A percentile compares a stretch with the other conserved stretches of the same genome.
Evolutionary conservation across 257 asterid genomes (phyloP).

Genomic region (Nicotiana paniculata): DNA sequence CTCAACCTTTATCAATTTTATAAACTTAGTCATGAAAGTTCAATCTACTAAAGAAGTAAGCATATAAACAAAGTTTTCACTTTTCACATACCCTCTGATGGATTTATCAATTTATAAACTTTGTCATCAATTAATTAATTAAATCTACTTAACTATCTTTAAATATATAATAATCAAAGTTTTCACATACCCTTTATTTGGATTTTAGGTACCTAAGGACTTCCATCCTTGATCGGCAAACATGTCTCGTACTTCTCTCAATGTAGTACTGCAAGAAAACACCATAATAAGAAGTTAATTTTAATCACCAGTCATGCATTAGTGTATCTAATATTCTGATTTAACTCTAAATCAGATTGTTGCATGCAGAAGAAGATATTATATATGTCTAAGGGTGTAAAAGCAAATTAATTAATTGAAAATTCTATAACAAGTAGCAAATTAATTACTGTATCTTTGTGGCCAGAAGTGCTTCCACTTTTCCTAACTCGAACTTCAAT

Average conservation of each 20-base stretch:
- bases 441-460: background rate
- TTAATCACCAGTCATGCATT: background rate
- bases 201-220: background rate
- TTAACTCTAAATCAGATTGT: background rate
- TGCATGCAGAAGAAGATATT: background rate
- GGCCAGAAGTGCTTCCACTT: background rate
- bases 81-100: too few species aligned
- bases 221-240: background rate
- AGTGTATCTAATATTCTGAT: background rate
- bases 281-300: background rate
- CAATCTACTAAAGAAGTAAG: too few species aligned
- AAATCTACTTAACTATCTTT: too few species aligned
- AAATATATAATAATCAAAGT: background rate
- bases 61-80: background rate
- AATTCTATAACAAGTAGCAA: background rate
- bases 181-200: background rate
- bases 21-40: too few species aligned
- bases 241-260: background rate
- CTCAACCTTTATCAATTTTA: background rate
- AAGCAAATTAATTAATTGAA: background rate
- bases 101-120: too few species aligned
- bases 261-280: background rate
- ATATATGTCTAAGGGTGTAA: background rate
- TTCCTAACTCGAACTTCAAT: background rate
- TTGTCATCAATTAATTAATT: too few species aligned